Conservation (phyloP, 2,329 filamentous ascomycete genomes). For the Cladosporium austrohemisphaericum region DNA sequence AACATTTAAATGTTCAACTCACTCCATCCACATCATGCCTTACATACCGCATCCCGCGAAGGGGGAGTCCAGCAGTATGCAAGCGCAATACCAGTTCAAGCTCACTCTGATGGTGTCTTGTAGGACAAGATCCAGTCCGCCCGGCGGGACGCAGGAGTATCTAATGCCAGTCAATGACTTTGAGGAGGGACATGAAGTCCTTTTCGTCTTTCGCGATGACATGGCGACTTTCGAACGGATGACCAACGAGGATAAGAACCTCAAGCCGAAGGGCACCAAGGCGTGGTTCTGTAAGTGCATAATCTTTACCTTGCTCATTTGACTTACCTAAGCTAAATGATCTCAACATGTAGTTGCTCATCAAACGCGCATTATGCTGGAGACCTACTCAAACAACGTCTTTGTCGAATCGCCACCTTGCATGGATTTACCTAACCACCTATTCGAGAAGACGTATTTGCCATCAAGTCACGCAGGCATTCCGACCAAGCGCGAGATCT, state of each 20-base stretch:
- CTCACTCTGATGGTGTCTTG: not conserved
- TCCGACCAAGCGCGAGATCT: not conserved
- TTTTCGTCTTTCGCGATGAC: not conserved
- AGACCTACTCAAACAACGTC: not conserved
- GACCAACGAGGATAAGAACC: not conserved
- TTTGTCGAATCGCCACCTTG: not conserved
- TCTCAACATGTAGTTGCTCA: not conserved
- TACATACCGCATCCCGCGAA: not conserved
- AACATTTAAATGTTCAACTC: not conserved
- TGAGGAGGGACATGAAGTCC: not conserved
- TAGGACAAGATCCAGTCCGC: slow-evolving; percentile 1
- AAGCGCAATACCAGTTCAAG: not conserved
- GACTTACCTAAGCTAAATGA: not conserved
- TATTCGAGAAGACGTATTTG: no score
- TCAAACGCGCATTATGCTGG: not conserved
- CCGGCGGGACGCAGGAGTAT: not conserved
- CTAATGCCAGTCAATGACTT: not conserved
- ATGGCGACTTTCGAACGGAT: not conserved
- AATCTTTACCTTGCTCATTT: not conserved
- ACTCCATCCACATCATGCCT: not conserved
- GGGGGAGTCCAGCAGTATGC: no score
- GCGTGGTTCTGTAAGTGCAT: not conserved
- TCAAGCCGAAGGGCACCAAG: not conserved
- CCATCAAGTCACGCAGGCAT: no score
- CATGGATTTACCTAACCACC: not conserved